These are phyloP conservation scores for Penicillium goetzii DNA, from an alignment of 495 filamentous ascomycete genomes.

Conservation along the genomic window DNA sequence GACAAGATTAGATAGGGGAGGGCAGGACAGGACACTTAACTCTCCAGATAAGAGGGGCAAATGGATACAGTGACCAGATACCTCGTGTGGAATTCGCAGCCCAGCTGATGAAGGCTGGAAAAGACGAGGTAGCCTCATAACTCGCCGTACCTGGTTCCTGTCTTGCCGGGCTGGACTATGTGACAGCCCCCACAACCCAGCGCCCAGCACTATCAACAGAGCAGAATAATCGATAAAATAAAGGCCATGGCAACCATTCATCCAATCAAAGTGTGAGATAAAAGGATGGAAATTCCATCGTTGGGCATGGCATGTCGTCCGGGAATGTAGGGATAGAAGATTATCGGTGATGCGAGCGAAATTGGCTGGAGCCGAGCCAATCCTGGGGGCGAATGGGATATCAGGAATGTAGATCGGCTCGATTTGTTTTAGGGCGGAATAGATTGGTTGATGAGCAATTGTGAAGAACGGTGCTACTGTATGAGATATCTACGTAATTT, in stretches of 20 bases:
- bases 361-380: slow-evolving; percentile 9
- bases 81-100: slow-evolving; percentile 19
- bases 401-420: slow-evolving; percentile 18
- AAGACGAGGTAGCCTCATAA: slow-evolving; percentile 14
- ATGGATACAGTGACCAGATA: slow-evolving; percentile 9
- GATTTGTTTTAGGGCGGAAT: slow-evolving; percentile 1
- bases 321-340: slow-evolving; percentile 22
- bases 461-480: neutral
- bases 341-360: neutral
- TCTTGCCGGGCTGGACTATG: slow-evolving; percentile 14
- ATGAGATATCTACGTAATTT: neutral
- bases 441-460: neutral
- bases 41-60: slow-evolving; percentile 13
- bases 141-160: slow-evolving; percentile 2
- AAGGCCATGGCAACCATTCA: slow-evolving; percentile 3
- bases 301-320: slow-evolving; percentile 24
- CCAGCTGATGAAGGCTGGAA: slow-evolving; percentile 10
- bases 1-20: slow-evolving; percentile 12
- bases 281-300: slow-evolving; percentile 8
- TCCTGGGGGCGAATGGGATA: neutral
- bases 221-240: neutral
- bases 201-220: neutral
- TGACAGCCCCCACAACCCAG: neutral
- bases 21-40: slow-evolving; percentile 22
- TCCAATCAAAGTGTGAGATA: neutral